Evolutionary conservation across 108 stramenopile species (phyloP).

Genomic region (Cyclotella choctawhatcheeana): DNA sequence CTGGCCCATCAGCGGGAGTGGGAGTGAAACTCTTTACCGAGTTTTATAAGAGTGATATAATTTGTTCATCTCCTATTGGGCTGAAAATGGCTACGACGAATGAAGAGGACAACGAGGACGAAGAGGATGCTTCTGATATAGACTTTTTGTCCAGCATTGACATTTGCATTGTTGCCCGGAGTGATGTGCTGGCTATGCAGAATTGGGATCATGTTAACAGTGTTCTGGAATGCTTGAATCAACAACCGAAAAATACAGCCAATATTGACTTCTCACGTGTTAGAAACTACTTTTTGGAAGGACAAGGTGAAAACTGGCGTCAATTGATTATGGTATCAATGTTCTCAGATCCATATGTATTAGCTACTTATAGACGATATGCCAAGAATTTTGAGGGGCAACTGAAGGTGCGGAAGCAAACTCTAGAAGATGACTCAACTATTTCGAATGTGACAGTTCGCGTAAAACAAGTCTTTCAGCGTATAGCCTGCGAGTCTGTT

Average conservation of each 20-base stretch:
- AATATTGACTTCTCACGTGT: slow-evolving; percentile 95
- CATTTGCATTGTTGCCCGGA: slow-evolving; percentile 72
- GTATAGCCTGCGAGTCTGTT: slow-evolving; percentile 64
- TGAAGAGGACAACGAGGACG: slow-evolving; percentile 58
- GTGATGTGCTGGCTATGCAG: slow-evolving; percentile 94
- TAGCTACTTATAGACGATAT: slow-evolving; percentile 77
- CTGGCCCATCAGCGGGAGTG: slow-evolving; percentile 47
- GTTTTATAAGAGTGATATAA: slow-evolving; percentile 95
- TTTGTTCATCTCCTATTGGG: slow-evolving; percentile 91
- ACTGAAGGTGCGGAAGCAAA: slow-evolving; percentile 63
- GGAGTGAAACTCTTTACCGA: slow-evolving; percentile 83
- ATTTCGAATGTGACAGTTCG: slow-evolving; percentile 74
- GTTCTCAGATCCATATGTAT: slow-evolving; percentile 75
- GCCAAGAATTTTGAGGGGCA: slow-evolving; percentile 74
- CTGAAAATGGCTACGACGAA: slow-evolving; percentile 83
- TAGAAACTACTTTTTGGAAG: slow-evolving; percentile 86
- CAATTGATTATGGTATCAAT: slow-evolving; percentile 82
- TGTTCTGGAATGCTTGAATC: slow-evolving; percentile 73
- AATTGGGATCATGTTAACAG: slow-evolving; percentile 95
- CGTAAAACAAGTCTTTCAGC: slow-evolving; percentile 93
- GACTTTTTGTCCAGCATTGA: slow-evolving; percentile 95
- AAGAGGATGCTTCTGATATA: slow-evolving; percentile 53
- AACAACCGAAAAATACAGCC: slow-evolving; percentile 77
- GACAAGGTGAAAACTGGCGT: slow-evolving; percentile 79
- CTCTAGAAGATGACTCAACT: slow-evolving; percentile 59